These are phyloP conservation scores for Cyberlindnera maritima DNA, from an alignment of 805 yeast species.

Conservation along the genomic window DNA sequence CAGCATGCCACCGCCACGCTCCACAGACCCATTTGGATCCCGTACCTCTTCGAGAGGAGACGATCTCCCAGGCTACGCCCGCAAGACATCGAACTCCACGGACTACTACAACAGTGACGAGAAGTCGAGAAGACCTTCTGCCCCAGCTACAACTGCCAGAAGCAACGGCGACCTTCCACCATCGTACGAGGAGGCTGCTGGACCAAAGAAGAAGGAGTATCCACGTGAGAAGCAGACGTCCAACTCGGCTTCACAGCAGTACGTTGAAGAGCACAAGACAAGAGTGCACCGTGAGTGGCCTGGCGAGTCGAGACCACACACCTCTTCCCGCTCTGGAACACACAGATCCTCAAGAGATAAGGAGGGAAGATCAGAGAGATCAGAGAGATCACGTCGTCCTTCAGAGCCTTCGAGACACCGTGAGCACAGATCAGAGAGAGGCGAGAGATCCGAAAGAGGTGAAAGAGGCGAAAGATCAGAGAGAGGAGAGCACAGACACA, in stretches of 20 bases:
- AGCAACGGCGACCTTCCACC: slow-evolving; percentile 47
- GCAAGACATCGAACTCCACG: slow-evolving; percentile 30
- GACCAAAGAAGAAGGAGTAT: slow-evolving; percentile 44
- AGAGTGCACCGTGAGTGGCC: slow-evolving; percentile 22
- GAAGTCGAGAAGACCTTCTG: slow-evolving; percentile 18
- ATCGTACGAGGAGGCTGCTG: slow-evolving; percentile 68
- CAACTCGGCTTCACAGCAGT: slow-evolving; percentile 12
- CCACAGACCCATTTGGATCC: slow-evolving; percentile 43
- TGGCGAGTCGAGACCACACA: slow-evolving; percentile 6
- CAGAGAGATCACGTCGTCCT: slow-evolving; percentile 7
- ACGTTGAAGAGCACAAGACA: slow-evolving; percentile 15
- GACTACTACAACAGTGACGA: slow-evolving; percentile 30
- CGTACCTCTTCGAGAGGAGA: not conserved
- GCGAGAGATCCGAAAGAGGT: slow-evolving; percentile 1
- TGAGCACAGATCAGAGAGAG: slow-evolving; percentile 13
- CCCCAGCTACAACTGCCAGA: slow-evolving; percentile 1
- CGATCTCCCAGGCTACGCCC: slow-evolving; percentile 31
- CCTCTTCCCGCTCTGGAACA: not conserved
- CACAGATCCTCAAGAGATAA: slow-evolving; percentile 12
- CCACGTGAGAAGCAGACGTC: slow-evolving; percentile 48
- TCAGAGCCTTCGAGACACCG: slow-evolving; percentile 10
- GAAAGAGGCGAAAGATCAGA: not conserved
- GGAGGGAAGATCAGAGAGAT: slow-evolving; percentile 19
- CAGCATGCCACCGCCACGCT: slow-evolving; percentile 25
- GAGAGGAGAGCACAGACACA: slow-evolving; percentile 7